phyloP scores from a whole-genome alignment of 1,139 yeast species.

The Pichia cactophila region DNA sequence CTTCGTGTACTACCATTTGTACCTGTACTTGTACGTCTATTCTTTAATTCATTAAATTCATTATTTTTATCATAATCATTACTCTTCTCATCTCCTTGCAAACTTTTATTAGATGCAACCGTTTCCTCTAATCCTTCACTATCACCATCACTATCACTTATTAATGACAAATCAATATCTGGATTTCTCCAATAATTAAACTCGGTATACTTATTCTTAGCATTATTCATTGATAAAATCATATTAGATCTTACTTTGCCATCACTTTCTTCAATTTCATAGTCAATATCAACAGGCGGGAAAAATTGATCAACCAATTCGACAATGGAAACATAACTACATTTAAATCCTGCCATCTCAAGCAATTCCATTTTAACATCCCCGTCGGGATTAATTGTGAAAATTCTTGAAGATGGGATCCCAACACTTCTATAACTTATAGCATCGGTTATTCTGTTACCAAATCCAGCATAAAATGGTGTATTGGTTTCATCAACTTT shows the following conservation, averaged over 20 bases:
- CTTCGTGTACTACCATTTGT: not conserved
- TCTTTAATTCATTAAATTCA: not conserved
- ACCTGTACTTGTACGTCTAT: not conserved
- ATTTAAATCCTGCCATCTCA: constrained; percentile 87
- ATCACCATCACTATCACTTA: constrained; percentile 38
- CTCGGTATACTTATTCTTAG: constrained; percentile 65
- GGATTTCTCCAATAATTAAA: constrained; percentile 92
- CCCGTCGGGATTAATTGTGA: constrained; percentile 93
- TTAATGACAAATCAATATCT: constrained; percentile 52
- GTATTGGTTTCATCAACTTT: constrained; percentile 29
- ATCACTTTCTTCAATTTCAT: not conserved
- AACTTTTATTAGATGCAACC: not conserved
- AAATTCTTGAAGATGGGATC: constrained; percentile 88
- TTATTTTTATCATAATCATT: not conserved
- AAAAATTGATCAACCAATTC: constrained; percentile 96
- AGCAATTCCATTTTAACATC: constrained; percentile 96
- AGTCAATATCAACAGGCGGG: constrained; percentile 61
- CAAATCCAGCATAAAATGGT: constrained; percentile 97
- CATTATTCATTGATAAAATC: constrained; percentile 28
- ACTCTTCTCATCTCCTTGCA: not conserved
- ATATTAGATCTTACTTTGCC: not conserved
- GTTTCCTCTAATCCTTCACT: constrained; percentile 6
- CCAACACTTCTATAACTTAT: constrained; percentile 90
- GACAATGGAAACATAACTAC: constrained; percentile 82
- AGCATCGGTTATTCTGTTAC: constrained; percentile 95